Conservation (phyloP, 139 green algal species). For the Micractinium conductrix region DNA sequence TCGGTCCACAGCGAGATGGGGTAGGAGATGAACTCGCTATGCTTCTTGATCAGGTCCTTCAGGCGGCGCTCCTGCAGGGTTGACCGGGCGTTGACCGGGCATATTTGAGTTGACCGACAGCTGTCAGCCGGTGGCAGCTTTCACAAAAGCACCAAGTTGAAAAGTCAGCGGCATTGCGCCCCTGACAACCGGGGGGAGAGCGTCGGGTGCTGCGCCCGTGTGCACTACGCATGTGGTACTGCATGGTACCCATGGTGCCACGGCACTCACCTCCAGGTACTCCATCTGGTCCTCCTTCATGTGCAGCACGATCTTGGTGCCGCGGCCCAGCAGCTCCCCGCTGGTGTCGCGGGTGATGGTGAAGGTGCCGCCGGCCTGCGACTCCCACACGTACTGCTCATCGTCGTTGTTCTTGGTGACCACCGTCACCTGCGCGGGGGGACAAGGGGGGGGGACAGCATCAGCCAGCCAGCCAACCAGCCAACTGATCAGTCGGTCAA, state of each 20-base stretch:
- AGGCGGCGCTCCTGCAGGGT: constrained; percentile 84
- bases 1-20: constrained; percentile 97
- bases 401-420: constrained; percentile 99
- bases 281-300: constrained; percentile 98
- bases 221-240: too few species aligned
- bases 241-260: too few species aligned
- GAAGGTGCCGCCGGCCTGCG: constrained; percentile 98
- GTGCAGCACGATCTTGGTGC: constrained; percentile 96
- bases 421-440: constrained; percentile 62
- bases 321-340: constrained; percentile 87
- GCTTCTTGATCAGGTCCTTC: constrained; percentile 99
- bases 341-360: constrained; percentile 92
- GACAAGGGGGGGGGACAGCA: neutral
- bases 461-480: too few species aligned
- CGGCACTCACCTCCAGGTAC: constrained; percentile 86
- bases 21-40: constrained; percentile 99
- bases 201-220: too few species aligned
- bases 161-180: too few species aligned
- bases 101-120: too few species aligned
- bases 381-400: constrained; percentile 99
- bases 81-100: too few species aligned
- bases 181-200: too few species aligned
- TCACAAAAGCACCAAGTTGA: too few species aligned
- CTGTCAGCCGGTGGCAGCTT: too few species aligned
- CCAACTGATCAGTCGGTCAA: neutral